Evolutionary conservation across 441 rosid genomes (phyloP).

Genomic region (Adansonia grandidieri): DNA sequence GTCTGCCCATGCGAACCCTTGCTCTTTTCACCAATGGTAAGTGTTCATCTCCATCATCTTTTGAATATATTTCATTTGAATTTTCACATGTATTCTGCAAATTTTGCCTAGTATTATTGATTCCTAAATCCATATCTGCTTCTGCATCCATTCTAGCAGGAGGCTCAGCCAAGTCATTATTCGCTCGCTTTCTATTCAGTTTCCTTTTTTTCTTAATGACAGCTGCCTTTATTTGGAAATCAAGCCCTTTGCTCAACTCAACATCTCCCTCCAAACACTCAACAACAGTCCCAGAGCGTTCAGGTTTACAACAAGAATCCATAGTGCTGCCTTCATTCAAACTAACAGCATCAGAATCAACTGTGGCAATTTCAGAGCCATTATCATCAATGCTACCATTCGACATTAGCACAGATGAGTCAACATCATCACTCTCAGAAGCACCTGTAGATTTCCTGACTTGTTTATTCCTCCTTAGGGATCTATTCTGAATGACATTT

Average conservation of each 20-base stretch:
- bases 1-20: slow-evolving; percentile 89
- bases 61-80: slow-evolving; percentile 45
- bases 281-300: slow-evolving; percentile 46
- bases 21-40: slow-evolving; percentile 95
- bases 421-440: slow-evolving; percentile 61
- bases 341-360: slow-evolving; percentile 63
- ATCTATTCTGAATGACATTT: slow-evolving; percentile 42
- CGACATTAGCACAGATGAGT: slow-evolving; percentile 54
- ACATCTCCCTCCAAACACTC: slow-evolving; percentile 58
- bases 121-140: slow-evolving; percentile 40
- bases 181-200: slow-evolving; percentile 62
- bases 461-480: slow-evolving; percentile 48
- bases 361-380: slow-evolving; percentile 71
- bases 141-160: slow-evolving; percentile 25
- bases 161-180: slow-evolving; percentile 52
- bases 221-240: slow-evolving; percentile 67
- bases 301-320: slow-evolving; percentile 63
- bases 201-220: slow-evolving; percentile 82
- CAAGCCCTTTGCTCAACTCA: slow-evolving; percentile 68
- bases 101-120: slow-evolving; percentile 36
- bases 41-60: slow-evolving; percentile 93
- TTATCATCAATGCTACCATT: slow-evolving; percentile 66
- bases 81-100: slow-evolving; percentile 47
- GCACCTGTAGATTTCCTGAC: slow-evolving; percentile 59
- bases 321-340: slow-evolving; percentile 64